Base-by-base conservation (phyloP, 2,329 filamentous ascomycete genomes). In the Beauveria sp. region DNA sequence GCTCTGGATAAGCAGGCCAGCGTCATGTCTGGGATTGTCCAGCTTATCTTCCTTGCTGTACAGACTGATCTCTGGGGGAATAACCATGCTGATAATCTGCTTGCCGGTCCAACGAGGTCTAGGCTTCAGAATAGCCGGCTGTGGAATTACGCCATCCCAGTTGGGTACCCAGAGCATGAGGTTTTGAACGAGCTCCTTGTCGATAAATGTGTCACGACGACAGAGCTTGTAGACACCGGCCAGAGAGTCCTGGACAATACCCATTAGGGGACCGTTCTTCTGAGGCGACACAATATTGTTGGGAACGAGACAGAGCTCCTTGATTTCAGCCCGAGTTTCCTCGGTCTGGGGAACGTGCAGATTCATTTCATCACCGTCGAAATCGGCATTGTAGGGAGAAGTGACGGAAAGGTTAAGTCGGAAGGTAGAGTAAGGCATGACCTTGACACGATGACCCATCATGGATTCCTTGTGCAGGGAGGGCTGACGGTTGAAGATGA, bases 341-440 rank as follows among this genome's bases (percentile, higher is more conserved):
- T 99, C 92, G 43, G 90, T 94, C 71, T 99, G 94, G 4, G 94
- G 96, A 57, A 99, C 96, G 83, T 99, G 94, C 78, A 99, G 85
- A 73, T 99, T 99, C 94, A 99, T 99, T 77, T 99, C 94, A 74
- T 99, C 94, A 77, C 94, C 94, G 71, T 99, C 94, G 77, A 99
- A 99, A 90, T 99, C 94, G 69, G 94, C 94, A 78, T 99, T 99
- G 81, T 99, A 99, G 0, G 94, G 94, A 30, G 92, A 96, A 0
- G 96, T 99, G 70, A 99, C 94, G 0, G 94, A 99, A 67, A 99
- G 76, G 71, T 99, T 99, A 52, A 99, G 84, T 65, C 94, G 88
- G 81, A 99, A 99, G 1, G 94, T 99, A 6, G 94, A 99, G 75
- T 96, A 99, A 3, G 94, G 94, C 92, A 99, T 97, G 63, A 99